A percentile compares a stretch with the other conserved stretches of the same genome.
Conservation (phyloP, 2,329 filamentous ascomycete genomes). For the Cercospora beticola region DNA sequence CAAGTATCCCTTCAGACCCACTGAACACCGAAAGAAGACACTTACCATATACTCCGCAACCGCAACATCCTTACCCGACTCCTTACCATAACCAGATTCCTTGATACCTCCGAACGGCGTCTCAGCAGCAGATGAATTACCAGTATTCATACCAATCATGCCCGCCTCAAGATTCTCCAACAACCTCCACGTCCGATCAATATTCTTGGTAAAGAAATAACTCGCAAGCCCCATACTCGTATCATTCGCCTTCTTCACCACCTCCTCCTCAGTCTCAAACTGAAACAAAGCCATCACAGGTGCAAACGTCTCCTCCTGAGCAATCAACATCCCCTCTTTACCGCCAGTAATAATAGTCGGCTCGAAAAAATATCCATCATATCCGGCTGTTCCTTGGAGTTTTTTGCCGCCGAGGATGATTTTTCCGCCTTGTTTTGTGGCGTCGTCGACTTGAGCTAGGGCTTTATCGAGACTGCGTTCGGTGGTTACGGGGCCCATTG, state of each 20-base stretch:
- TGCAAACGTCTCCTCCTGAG: conserved; percentile 64
- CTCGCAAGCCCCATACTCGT: conserved; percentile 65
- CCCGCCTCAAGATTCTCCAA: conserved; percentile 67
- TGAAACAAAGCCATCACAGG: conserved; percentile 63
- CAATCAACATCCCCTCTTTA: conserved; percentile 57
- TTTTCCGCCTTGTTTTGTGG: conserved; percentile 61
- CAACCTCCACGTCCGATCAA: conserved; percentile 64
- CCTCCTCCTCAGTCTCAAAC: conserved; percentile 67
- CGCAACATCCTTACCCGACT: conserved; percentile 65
- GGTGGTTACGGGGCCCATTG: conserved; percentile 62
- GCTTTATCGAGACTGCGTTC: conserved; percentile 58
- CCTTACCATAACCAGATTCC: conserved; percentile 67
- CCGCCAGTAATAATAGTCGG: conserved; percentile 64
- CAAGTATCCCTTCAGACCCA: background rate
- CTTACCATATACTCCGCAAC: conserved; percentile 55
- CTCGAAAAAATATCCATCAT: conserved; percentile 66
- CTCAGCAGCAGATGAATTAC: conserved; percentile 65
- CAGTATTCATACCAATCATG: conserved; percentile 61
- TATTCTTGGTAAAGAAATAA: conserved; percentile 67
- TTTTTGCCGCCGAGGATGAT: conserved; percentile 62
- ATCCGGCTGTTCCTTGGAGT: conserved; percentile 41
- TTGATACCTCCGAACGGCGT: conserved; percentile 68
- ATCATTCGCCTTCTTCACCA: conserved; percentile 58
- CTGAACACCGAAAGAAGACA: background rate
- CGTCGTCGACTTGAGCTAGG: conserved; percentile 58